Evolutionary conservation across 495 filamentous ascomycete species (phyloP).

Genomic region (Podospora tetraspora): DNA sequence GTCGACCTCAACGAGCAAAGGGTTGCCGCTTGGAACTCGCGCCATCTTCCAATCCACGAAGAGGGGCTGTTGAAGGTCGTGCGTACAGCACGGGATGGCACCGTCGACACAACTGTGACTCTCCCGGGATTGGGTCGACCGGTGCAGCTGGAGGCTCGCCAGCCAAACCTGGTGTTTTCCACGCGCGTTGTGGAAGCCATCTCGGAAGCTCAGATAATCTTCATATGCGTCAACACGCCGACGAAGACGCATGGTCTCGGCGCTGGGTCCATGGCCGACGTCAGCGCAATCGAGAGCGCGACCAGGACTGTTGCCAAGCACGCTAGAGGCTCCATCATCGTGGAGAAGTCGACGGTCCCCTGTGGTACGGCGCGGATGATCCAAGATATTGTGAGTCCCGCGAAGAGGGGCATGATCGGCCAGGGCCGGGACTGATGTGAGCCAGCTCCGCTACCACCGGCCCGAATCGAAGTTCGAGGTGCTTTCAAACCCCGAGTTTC

Average conservation of each 20-base stretch:
- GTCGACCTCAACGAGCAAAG: conserved; percentile 61
- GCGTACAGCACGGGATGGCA: conserved; percentile 55
- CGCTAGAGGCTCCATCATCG: conserved; percentile 67
- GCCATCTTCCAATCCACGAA: conserved; percentile 72
- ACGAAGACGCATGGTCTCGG: conserved; percentile 69
- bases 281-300: conserved; percentile 67
- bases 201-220: conserved; percentile 64
- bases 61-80: conserved; percentile 66
- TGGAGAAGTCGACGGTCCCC: conserved; percentile 82
- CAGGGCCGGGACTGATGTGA: not conserved
- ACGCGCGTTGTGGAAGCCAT: conserved; percentile 57
- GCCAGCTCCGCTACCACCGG: conserved; percentile 41
- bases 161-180: conserved; percentile 67
- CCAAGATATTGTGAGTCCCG: conserved; percentile 51
- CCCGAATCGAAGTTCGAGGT: conserved; percentile 66
- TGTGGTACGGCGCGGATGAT: conserved; percentile 70
- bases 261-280: conserved; percentile 65
- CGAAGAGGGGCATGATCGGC: not conserved
- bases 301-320: conserved; percentile 60
- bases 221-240: conserved; percentile 78
- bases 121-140: conserved; percentile 15
- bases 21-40: conserved; percentile 69
- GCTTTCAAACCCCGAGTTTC: conserved; percentile 79
- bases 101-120: conserved; percentile 21
- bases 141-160: conserved; percentile 30